Conservation (phyloP, 2,329 filamentous ascomycete species). For the Hymenoscyphus salicellus region DNA sequence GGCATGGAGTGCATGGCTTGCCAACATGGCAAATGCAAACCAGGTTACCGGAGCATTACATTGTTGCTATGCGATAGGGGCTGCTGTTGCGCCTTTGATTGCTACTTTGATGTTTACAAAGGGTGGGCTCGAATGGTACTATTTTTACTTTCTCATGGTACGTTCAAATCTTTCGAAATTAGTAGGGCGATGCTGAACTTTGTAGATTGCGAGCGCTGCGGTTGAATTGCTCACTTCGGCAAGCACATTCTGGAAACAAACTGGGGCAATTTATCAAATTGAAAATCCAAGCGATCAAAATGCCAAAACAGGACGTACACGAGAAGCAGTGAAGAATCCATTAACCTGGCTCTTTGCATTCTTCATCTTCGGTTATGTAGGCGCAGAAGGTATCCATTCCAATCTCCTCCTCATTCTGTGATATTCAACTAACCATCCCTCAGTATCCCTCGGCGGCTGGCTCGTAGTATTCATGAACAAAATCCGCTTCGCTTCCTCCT, state of each 20-base stretch:
- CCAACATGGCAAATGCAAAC: conserved; percentile 66
- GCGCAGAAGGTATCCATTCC: conserved; percentile 53
- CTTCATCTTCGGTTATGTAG: conserved; percentile 77
- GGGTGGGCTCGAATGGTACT: conserved; percentile 61
- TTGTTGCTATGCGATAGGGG: conserved; percentile 69
- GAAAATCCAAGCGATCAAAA: conserved; percentile 47
- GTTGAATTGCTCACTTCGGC: conserved; percentile 54
- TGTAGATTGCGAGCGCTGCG: conserved; percentile 50
- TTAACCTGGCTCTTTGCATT: conserved; percentile 70
- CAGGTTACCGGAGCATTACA: conserved; percentile 72
- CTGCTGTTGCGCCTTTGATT: conserved; percentile 65
- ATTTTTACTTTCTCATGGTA: conserved; percentile 77
- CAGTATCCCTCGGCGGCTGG: conserved; percentile 72
- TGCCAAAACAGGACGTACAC: conserved; percentile 26
- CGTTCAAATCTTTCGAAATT: conserved; percentile 21
- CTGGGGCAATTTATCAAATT: conserved; percentile 54
- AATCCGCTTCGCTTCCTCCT: conserved; percentile 65
- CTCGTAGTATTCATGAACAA: conserved; percentile 85
- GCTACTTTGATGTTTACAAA: conserved; percentile 71
- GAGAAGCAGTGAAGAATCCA: conserved; percentile 42
- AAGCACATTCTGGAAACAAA: conserved; percentile 62
- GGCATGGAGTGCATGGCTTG: conserved; percentile 59
- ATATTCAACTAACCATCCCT: conserved; percentile 36
- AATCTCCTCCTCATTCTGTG: not conserved
- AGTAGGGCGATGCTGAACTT: not conserved